phyloP scores from a whole-genome alignment of 768 basidiomycete genomes.

The Kwoniella botswanensis region DNA sequence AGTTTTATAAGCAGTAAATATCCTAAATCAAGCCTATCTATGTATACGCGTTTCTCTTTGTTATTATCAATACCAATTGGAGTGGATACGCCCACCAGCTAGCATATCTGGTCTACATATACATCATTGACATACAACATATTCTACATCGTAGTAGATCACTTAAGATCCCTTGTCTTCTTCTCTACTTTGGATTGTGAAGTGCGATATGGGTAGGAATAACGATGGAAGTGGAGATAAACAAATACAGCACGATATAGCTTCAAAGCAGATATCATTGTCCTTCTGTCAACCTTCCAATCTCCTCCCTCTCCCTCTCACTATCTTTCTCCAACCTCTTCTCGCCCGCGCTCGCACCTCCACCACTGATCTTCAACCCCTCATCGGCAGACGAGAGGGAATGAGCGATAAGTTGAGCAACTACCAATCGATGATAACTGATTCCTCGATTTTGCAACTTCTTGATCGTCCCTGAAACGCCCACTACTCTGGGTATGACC shows the following conservation, averaged over 20 bases:
- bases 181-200: too few relatives aligned
- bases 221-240: background rate
- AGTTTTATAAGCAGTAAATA: too few relatives aligned
- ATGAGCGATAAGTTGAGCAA: slow-evolving; percentile 28
- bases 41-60: too few relatives aligned
- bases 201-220: too few relatives aligned
- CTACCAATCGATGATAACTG: slow-evolving; percentile 43
- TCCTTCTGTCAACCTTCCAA: slow-evolving; percentile 14
- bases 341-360: background rate
- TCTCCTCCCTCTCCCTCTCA: slow-evolving; percentile 28
- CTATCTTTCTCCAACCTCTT: slow-evolving; percentile 9
- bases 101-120: too few relatives aligned
- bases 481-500: slow-evolving; percentile 76
- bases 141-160: too few relatives aligned
- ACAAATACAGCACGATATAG: background rate
- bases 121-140: too few relatives aligned
- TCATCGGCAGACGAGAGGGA: slow-evolving; percentile 2
- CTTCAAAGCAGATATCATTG: background rate
- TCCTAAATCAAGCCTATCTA: too few relatives aligned
- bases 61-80: too few relatives aligned
- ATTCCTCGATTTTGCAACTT: slow-evolving; percentile 66
- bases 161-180: too few relatives aligned
- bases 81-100: too few relatives aligned
- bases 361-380: background rate
- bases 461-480: slow-evolving; percentile 85